Evolutionary conservation across 2,329 filamentous ascomycete genomes (phyloP), one percentile per base, ranked within the genome.

Genomic region (Phyllosticta citriasiana): DNA sequence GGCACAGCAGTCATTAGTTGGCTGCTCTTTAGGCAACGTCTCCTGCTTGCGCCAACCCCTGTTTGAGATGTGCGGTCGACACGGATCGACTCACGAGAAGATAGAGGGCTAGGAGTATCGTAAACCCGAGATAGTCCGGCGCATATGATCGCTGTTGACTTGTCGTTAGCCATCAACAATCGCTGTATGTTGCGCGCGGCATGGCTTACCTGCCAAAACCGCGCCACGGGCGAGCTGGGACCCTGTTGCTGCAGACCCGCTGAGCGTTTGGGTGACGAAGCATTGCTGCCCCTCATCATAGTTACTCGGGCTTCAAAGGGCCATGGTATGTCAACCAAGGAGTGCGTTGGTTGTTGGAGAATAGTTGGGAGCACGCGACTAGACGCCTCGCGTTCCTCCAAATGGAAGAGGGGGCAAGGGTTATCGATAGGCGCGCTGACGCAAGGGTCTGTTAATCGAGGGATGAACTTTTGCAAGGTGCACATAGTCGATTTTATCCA

Each of bases 111-210:
- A 91, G 69, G n/a, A 97, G 79, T 50, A 89, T 73, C 1, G 79
- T 77, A 64, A 97, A 83, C 40, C 91, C 90, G 30, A 95, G 75
- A 75, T 96, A 97, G 73, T 99, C 94, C 5, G 89, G 85, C 10
- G 89, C 89, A 78, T 97, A 94, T 1, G 89, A 91, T 71, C 85
- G 87, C 84, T 91, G 69, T 25, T 35, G 30, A 54, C 10, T 22
- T 26, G 57, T 53, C 35, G 61, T 68, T 25, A 67, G 66, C 59
- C 52, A 25, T 53, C 35, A 35, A 27, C 40, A 19, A 26, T 35
- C n/a, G n/a, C 9, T 22, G 19, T 22, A 16, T 7, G 12, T 51
- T 4, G 33, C 57, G 35, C 25, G 40, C 8, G 12, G 24, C 33
- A 14, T 33, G 10, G 14, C 57, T 47, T 56, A 62, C 61, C 61